These are phyloP conservation scores for Tremella mesenterica DNA, from an alignment of 768 basidiomycete genomes.

Conservation along the genomic window DNA sequence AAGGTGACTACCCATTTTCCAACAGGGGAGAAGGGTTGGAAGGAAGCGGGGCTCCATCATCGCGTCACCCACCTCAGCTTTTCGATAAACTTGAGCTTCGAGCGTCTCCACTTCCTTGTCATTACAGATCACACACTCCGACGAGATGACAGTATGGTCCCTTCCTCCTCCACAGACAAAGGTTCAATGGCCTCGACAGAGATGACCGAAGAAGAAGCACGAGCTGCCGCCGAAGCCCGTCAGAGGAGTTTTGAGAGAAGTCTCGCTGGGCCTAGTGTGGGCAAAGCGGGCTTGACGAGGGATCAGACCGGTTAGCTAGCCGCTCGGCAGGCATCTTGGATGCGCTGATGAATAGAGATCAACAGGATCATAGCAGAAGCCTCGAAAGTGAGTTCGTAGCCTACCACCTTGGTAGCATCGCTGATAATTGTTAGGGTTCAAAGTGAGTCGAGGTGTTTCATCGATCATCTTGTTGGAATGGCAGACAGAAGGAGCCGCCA, in stretches of 20 bases:
- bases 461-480: constrained; percentile 45
- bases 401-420: neutral
- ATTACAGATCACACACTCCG: no score
- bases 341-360: constrained; percentile 53
- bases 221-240: constrained; percentile 6
- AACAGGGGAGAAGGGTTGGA: no score
- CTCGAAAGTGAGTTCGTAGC: constrained; percentile 51
- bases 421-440: constrained; percentile 52
- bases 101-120: no score
- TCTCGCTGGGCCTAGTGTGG: constrained; percentile 78
- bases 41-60: no score
- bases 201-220: neutral
- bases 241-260: constrained; percentile 36
- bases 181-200: neutral
- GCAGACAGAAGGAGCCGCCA: constrained; percentile 1
- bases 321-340: neutral
- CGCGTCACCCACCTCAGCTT: no score
- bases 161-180: no score
- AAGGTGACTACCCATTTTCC: neutral
- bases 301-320: constrained; percentile 36
- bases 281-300: constrained; percentile 57
- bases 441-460: constrained; percentile 52
- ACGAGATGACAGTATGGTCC: neutral
- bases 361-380: constrained; percentile 82
- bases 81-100: no score